Evolutionary conservation across 306 rosid genomes (phyloP), one percentile per base, ranked within the genome.

Genomic region (Gleditsia sinensis): DNA sequence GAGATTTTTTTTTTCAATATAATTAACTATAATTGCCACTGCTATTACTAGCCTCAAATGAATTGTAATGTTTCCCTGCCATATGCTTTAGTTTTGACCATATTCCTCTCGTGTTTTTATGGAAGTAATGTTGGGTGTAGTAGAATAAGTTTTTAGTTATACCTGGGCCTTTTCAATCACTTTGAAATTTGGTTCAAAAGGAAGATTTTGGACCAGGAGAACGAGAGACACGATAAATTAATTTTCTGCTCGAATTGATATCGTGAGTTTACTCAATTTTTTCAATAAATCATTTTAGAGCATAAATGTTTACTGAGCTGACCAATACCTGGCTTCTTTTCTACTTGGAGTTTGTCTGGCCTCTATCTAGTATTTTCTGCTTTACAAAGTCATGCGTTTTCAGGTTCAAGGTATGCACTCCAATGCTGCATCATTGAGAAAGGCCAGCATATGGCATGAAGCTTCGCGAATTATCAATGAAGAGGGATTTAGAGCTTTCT

Each of bases 341-440:
- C 66, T 9, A 43, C 3, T 4, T 59, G 1, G 10, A 7, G 23
- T 42, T 65, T 19, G 6, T 45, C 19, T 53, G 45, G 21, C 56
- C 12, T 64, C 20, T 24, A 17, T 32, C 27, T 75, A 2, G n/a
- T 46, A 42, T 78, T 34, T 8, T 72, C 34, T 57, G 46, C 53
- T 28, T 49, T 66, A 50, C 0, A 61, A 54, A 69, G 37, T 46
- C 28, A 3, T 63, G 56, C 14, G 30, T 32, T 81, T 54, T 30
- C 67, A 95, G 99, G 76, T 95, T 81, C 99, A 95, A 82, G 99
- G 99, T 25, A 95, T 92, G 99, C 98, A 95, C 79, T 86, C 99
- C 16, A 92, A 90, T 74, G 86, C 84, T 48, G 96, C 92, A 21
- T 83, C 96, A 20, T 69, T 95, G 88, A 84, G 81, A 53, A 92